These are phyloP conservation scores for Saccharomyces jurei DNA, from an alignment of 805 yeast species.

Conservation along the genomic window DNA sequence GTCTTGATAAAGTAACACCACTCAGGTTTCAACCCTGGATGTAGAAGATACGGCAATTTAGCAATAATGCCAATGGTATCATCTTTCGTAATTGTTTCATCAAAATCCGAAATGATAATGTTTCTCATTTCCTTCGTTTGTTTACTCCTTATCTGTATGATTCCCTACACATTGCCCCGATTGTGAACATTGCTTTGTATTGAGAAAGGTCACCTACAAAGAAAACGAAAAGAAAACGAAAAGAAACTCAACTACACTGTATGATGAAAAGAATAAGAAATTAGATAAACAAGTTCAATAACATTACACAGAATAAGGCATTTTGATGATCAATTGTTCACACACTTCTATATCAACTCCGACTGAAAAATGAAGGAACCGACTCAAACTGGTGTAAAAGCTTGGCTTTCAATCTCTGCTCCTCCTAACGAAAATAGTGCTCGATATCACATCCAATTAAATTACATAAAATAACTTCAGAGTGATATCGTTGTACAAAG, in stretches of 20 bases:
- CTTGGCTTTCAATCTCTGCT: conserved; percentile 9
- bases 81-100: conserved; percentile 25
- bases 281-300: background rate
- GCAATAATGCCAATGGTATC: conserved; percentile 25
- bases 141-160: background rate
- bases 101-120: conserved; percentile 25
- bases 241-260: background rate
- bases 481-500: background rate
- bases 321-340: conserved; percentile 10
- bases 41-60: conserved; percentile 15
- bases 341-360: conserved; percentile 31
- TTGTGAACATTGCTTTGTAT: background rate
- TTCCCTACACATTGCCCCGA: background rate
- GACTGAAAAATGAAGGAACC: conserved; percentile 11
- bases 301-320: background rate
- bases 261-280: background rate
- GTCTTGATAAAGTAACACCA: conserved; percentile 23
- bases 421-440: background rate
- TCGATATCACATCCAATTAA: background rate
- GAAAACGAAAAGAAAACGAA: background rate
- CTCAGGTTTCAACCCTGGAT: conserved; percentile 12
- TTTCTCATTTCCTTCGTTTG: conserved; percentile 5
- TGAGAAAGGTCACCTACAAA: background rate
- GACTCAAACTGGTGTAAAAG: conserved; percentile 14
- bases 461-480: background rate